Percentiles rank a stretch among this genome's conserved stretches.
Conservation (phyloP, 164 flowering plant species). For the Vitis amurensis region DNA sequence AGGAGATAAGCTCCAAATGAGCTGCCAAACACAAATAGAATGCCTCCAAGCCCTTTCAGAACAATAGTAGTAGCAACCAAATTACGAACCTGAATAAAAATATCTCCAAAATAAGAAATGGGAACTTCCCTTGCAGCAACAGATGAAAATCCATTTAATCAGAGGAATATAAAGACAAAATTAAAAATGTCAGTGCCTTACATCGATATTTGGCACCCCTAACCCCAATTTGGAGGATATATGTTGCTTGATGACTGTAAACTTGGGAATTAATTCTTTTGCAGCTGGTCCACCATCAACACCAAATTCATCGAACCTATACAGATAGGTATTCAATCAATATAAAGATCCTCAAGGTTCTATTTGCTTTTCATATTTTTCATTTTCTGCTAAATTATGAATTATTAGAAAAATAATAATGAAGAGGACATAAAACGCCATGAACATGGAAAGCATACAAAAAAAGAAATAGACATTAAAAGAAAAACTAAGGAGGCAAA, state of each 20-base stretch:
- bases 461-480: too few species aligned
- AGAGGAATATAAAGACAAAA: constrained; percentile 1
- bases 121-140: neutral
- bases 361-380: too few species aligned
- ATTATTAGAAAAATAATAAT: too few species aligned
- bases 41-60: constrained; percentile 66
- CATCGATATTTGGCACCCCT: constrained; percentile 64
- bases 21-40: constrained; percentile 72
- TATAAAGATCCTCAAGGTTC: neutral
- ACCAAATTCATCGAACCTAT: constrained; percentile 42
- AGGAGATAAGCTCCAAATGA: constrained; percentile 73
- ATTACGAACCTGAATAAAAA: constrained; percentile 45
- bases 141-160: neutral
- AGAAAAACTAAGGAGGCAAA: too few species aligned
- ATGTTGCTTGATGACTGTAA: constrained; percentile 30
- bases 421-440: too few species aligned
- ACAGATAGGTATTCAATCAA: neutral
- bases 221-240: constrained; percentile 48
- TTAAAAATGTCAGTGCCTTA: constrained; percentile 20
- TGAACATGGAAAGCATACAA: neutral
- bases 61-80: constrained; percentile 46
- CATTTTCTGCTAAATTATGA: too few species aligned
- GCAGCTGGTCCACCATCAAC: constrained; percentile 45
- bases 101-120: constrained; percentile 12
- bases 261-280: constrained; percentile 30